A percentile compares a stretch with the other conserved stretches of the same genome.
Evolutionary conservation across 345 rosid species (phyloP).

Genomic region (Aurinia saxatilis): DNA sequence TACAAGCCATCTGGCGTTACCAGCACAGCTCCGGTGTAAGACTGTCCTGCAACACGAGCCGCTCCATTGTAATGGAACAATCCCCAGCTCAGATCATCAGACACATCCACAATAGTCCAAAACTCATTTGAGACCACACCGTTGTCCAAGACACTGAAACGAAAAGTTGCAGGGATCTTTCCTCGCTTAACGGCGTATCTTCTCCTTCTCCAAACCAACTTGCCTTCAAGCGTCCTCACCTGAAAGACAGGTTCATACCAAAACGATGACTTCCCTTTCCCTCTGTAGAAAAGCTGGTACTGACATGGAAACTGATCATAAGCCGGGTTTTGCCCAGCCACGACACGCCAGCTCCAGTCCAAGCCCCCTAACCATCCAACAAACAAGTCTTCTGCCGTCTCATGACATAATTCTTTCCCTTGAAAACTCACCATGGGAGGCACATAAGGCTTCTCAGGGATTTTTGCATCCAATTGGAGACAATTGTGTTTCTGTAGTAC

Average conservation of each 20-base stretch:
- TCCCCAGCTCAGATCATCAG: constrained; percentile 88
- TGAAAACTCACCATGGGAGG: constrained; percentile 63
- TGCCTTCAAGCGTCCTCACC: constrained; percentile 68
- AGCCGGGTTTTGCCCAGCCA: constrained; percentile 93
- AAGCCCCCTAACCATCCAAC: constrained; percentile 81
- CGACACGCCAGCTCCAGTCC: constrained; percentile 95
- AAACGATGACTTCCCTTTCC: constrained; percentile 82
- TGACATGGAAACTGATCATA: constrained; percentile 97
- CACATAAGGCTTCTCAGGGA: constrained; percentile 62
- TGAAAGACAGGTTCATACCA: constrained; percentile 96
- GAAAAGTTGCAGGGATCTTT: constrained; percentile 58
- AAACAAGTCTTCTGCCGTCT: constrained; percentile 76
- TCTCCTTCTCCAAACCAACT: constrained; percentile 80
- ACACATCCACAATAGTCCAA: constrained; percentile 82
- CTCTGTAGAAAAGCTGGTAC: constrained; percentile 83
- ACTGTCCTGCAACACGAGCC: constrained; percentile 88
- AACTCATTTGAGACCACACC: constrained; percentile 89
- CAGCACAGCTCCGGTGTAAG: constrained; percentile 87
- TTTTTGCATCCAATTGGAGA: constrained; percentile 65
- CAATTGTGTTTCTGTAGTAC: constrained; percentile 85
- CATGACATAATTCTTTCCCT: constrained; percentile 53
- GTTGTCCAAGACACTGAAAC: constrained; percentile 80
- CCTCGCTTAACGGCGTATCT: constrained; percentile 78
- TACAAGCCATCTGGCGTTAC: constrained; percentile 73
- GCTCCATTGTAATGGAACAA: constrained; percentile 86